phyloP scores from a whole-genome alignment of 2,329 filamentous ascomycete genomes.

The Penicillium concentricum region DNA sequence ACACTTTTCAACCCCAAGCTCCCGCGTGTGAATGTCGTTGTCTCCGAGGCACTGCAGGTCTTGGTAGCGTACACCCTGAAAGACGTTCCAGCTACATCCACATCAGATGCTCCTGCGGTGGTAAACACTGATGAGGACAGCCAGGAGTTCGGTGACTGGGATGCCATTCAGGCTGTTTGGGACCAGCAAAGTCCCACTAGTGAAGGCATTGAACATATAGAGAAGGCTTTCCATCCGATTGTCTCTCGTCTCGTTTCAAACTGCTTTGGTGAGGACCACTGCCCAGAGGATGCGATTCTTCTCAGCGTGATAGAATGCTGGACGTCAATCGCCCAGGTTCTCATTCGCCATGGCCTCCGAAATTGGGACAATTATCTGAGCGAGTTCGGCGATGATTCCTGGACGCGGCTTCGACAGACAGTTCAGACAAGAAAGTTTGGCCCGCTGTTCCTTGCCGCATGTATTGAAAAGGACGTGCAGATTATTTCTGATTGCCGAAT shows the following conservation, averaged over 20 bases:
- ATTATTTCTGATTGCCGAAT: constrained; percentile 47
- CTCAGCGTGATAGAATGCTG: constrained; percentile 55
- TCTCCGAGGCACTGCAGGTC: constrained; percentile 52
- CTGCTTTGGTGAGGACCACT: constrained; percentile 59
- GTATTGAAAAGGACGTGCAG: constrained; percentile 43
- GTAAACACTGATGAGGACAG: constrained; percentile 55
- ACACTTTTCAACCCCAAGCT: constrained; percentile 53
- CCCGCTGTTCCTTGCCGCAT: constrained; percentile 46
- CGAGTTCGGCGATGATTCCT: constrained; percentile 53
- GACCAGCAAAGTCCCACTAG: constrained; percentile 27
- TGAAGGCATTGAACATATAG: constrained; percentile 34
- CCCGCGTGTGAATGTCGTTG: constrained; percentile 44
- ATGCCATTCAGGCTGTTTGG: constrained; percentile 51
- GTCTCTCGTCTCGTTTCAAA: constrained; percentile 59
- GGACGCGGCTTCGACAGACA: constrained; percentile 47
- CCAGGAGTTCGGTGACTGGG: constrained; percentile 63
- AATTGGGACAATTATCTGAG: constrained; percentile 59
- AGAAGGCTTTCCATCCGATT: constrained; percentile 48
- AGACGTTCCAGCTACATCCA: constrained; percentile 23
- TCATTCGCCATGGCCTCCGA: constrained; percentile 48
- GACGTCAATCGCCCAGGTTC: constrained; percentile 49
- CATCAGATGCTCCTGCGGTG: constrained; percentile 18
- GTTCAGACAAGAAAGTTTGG: constrained; percentile 50
- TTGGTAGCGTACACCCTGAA: constrained; percentile 44
- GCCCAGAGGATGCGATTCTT: constrained; percentile 55